phyloP scores from a whole-genome alignment of 1,284 basidiomycete genomes.

The Rhodotorula sp. region DNA sequence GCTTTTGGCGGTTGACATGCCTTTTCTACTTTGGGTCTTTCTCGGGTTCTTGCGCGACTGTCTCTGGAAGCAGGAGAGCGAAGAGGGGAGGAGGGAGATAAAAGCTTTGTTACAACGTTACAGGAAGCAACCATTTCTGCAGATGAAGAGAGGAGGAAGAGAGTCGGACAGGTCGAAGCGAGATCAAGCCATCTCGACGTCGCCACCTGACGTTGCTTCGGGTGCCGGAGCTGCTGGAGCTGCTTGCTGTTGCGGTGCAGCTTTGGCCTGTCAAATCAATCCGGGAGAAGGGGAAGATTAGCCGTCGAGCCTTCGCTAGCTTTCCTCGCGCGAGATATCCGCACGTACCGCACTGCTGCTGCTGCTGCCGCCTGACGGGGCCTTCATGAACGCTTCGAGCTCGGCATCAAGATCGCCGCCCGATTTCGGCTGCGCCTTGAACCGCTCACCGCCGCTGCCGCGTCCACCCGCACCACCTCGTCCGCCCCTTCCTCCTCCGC shows the following conservation, averaged over 20 bases:
- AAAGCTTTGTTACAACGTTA: background rate
- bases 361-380: slow-evolving; percentile 7
- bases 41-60: no score
- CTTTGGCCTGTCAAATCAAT: background rate
- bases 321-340: background rate
- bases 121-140: background rate
- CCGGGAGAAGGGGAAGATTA: background rate
- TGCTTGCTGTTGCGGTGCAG: background rate
- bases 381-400: slow-evolving; percentile 79
- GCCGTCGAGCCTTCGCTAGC: background rate
- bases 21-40: no score
- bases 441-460: slow-evolving; percentile 40
- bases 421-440: slow-evolving; percentile 61
- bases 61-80: no score
- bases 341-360: no score
- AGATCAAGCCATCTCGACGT: slow-evolving; percentile 1
- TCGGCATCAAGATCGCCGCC: slow-evolving; percentile 85
- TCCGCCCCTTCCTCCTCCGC: slow-evolving; percentile 41
- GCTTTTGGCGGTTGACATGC: no score
- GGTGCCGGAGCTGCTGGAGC: background rate
- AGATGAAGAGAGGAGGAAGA: background rate
- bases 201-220: background rate
- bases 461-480: slow-evolving; percentile 36
- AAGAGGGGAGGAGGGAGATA: no score
- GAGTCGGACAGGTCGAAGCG: background rate